Percentiles rank a stretch among this genome's conserved stretches.
Conservation (phyloP, 495 filamentous ascomycete species). For the Neurospora terricola region DNA sequence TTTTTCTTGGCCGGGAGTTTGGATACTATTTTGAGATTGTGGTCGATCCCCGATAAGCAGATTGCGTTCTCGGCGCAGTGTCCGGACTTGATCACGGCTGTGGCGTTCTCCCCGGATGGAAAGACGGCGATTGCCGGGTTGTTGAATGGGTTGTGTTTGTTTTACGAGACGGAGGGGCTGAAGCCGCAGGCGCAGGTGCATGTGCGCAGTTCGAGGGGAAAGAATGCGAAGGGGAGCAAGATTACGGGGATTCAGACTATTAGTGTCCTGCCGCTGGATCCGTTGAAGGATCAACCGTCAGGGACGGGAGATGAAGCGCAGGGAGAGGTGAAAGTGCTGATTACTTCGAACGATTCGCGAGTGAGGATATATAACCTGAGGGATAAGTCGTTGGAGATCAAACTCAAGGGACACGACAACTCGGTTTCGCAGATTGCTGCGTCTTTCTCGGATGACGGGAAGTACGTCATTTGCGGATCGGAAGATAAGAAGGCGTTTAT, state of each 20-base stretch:
- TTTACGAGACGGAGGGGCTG: constrained; percentile 91
- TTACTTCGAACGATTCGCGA: constrained; percentile 92
- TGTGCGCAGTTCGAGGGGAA: constrained; percentile 78
- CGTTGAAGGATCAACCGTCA: not conserved
- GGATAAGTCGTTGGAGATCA: constrained; percentile 75
- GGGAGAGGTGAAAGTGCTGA: constrained; percentile 71
- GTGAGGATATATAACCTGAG: constrained; percentile 83
- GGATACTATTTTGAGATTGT: constrained; percentile 84
- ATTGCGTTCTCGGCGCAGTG: constrained; percentile 79
- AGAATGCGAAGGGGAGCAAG: constrained; percentile 93
- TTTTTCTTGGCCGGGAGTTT: constrained; percentile 94
- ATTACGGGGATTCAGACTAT: constrained; percentile 88
- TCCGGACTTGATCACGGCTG: constrained; percentile 85
- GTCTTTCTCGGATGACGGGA: constrained; percentile 76
- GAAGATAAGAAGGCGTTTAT: constrained; percentile 86
- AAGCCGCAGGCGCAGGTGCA: constrained; percentile 78
- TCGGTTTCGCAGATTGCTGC: constrained; percentile 87
- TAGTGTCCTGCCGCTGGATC: constrained; percentile 34
- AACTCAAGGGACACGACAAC: constrained; percentile 90
- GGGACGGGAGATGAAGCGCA: constrained; percentile 7
- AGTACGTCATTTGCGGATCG: constrained; percentile 85
- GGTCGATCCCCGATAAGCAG: constrained; percentile 95
- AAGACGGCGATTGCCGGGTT: constrained; percentile 83
- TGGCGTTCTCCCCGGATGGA: constrained; percentile 88
- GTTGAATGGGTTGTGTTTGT: constrained; percentile 74